Percentiles rank a stretch among this genome's conserved stretches.
These are phyloP conservation scores for Cercospora sp. DNA, from an alignment of 2,329 filamentous ascomycete species.

Conservation along the genomic window DNA sequence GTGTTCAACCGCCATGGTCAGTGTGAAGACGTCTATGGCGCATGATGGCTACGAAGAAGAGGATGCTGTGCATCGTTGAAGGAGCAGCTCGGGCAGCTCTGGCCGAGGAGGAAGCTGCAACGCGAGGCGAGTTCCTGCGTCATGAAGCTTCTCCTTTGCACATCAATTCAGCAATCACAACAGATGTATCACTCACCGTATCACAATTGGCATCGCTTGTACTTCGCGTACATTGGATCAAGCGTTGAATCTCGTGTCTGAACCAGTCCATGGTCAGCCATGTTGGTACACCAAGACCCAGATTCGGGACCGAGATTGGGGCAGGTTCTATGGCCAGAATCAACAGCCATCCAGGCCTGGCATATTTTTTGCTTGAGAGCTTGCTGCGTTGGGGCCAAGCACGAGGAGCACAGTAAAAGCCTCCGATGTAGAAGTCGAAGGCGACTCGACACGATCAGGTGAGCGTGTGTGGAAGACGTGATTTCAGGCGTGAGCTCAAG, in stretches of 20 bases:
- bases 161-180: neutral
- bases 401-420: neutral
- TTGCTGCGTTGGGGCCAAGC: neutral
- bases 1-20: slow-evolving; percentile 11
- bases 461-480: neutral
- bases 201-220: neutral
- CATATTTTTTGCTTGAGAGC: neutral
- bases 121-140: neutral
- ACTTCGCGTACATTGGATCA: neutral
- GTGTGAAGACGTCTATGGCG: neutral
- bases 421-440: neutral
- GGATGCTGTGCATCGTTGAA: neutral
- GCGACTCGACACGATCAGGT: neutral
- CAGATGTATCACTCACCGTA: neutral
- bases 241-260: neutral
- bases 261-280: neutral
- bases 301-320: neutral
- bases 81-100: neutral
- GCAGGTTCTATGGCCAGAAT: neutral
- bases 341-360: neutral
- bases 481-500: neutral
- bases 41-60: neutral
- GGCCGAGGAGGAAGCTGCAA: neutral
- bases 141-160: neutral
- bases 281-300: neutral